Base-by-base conservation (phyloP, 768 basidiomycete species). In the Mycena epipterygia region DNA sequence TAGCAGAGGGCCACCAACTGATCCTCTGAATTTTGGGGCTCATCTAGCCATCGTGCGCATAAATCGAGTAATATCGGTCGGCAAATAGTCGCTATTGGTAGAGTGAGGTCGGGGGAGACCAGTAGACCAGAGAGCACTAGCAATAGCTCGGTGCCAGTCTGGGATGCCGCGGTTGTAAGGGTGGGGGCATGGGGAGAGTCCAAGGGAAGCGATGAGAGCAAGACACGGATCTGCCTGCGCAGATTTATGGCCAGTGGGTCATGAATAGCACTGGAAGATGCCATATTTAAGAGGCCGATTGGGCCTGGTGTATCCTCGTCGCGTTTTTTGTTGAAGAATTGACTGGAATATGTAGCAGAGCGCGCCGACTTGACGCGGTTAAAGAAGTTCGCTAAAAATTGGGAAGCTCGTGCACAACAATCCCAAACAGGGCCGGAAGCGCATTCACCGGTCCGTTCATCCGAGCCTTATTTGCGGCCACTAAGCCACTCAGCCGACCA, bases 31-130 rank as follows among this genome's bases (percentile, higher is more conserved):
- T 85, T 81, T 46, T 86, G 80, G 41, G 84, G 75, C 23, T 84
- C 81, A n/a, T 91, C 83, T 46, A 97, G 77, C 95, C 95, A 98
- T 75, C 93, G 81, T 5, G 93, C 93, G 75, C 91, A 91, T 29
- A 99, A 81, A 79, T 97, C 94, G 30, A 93, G 75, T 42, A 95
- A 79, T 60, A 98, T 80, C 5, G 97, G 96, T 70, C 93, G 84
- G 81, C 93, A 98, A 14, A 87, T 71, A 8, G 82, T 84, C 23
- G 93, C 89, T 68, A 98, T 84, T 16, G 83, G 75, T 33, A 87
- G 75, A 0, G 95, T 95, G 48, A 92, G 85, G 14, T 89, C 85
- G 12, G 93, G 91, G 21, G 84, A 77, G 0, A 88, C 82, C 17
- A 96, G 84, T 11, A 93, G 80, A 33, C 81, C 77, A 7, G 95